phyloP scores from a whole-genome alignment of 1,284 basidiomycete species.

The Tilletia horrida region DNA sequence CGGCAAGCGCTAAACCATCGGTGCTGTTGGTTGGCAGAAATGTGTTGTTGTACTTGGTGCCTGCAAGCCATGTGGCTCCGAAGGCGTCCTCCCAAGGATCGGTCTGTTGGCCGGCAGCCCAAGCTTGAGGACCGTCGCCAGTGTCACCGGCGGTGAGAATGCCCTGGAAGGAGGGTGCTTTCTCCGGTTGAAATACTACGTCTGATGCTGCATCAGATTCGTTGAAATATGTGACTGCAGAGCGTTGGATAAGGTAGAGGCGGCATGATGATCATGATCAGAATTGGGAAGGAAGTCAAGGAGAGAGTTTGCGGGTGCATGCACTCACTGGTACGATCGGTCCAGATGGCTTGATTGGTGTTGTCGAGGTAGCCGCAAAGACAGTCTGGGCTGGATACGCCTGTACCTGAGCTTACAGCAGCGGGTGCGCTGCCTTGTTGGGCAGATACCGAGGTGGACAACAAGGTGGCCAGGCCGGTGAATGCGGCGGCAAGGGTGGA shows the following conservation, averaged over 20 bases:
- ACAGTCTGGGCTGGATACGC: not conserved
- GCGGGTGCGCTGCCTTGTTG: not conserved
- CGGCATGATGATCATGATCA: not conserved
- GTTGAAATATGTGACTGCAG: conserved; percentile 48
- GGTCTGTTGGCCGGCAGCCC: conserved; percentile 34
- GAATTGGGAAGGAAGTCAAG: no score
- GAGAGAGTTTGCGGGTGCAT: no score
- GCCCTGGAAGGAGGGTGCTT: conserved; percentile 36
- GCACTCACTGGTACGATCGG: conserved; percentile 12
- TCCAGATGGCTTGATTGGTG: not conserved
- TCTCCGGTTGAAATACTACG: conserved; percentile 31
- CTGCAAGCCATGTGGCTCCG: conserved; percentile 35
- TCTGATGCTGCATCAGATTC: conserved; percentile 32
- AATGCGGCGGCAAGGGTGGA: not conserved
- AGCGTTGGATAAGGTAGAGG: conserved; percentile 8
- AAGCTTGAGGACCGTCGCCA: conserved; percentile 23
- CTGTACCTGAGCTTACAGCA: no score
- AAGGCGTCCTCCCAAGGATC: conserved; percentile 44
- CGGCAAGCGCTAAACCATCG: conserved; percentile 31
- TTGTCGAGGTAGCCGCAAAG: not conserved
- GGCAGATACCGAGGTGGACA: not conserved
- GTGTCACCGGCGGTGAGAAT: conserved; percentile 14
- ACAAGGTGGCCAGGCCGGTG: not conserved
- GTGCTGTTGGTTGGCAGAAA: conserved; percentile 22
- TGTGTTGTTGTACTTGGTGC: conserved; percentile 41